Evolutionary conservation across 345 rosid species (phyloP).

Genomic region (Salix koriyanagi): DNA sequence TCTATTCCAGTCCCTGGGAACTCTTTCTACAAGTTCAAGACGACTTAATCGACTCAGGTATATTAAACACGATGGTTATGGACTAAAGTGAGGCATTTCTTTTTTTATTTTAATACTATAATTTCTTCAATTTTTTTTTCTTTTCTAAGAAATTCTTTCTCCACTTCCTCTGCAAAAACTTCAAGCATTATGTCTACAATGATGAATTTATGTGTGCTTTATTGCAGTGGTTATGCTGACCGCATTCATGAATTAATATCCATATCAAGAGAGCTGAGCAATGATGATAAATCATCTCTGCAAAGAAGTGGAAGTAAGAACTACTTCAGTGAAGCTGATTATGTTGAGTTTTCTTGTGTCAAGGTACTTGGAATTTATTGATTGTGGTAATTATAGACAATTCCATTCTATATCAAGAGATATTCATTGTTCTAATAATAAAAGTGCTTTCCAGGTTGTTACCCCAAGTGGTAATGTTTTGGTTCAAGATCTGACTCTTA

Average conservation of each 20-base stretch:
- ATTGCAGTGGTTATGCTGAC: conserved; percentile 89
- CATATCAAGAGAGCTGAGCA: conserved; percentile 79
- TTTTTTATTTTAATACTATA: not conserved
- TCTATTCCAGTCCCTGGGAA: conserved; percentile 86
- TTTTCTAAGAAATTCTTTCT: not conserved
- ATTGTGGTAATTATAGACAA: not conserved
- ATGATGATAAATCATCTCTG: conserved; percentile 49
- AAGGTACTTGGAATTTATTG: conserved; percentile 54
- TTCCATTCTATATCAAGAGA: conserved; percentile 4
- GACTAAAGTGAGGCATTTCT: not conserved
- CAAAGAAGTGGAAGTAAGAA: conserved; percentile 66
- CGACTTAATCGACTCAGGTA: conserved; percentile 95
- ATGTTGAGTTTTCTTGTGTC: conserved; percentile 87
- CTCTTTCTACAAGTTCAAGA: conserved; percentile 89
- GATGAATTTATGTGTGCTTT: conserved; percentile 10
- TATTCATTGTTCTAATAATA: conserved; percentile 16
- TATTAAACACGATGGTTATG: not conserved
- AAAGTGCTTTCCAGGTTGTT: conserved; percentile 62
- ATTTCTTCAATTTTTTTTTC: not conserved
- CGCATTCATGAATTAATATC: conserved; percentile 87
- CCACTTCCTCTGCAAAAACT: not conserved
- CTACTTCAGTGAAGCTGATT: conserved; percentile 82
- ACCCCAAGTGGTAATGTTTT: conserved; percentile 90
- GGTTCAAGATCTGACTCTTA: conserved; percentile 86
- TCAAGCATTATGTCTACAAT: not conserved